Conservation (phyloP, 805 yeast species). For the Zygoascus tannicola region DNA sequence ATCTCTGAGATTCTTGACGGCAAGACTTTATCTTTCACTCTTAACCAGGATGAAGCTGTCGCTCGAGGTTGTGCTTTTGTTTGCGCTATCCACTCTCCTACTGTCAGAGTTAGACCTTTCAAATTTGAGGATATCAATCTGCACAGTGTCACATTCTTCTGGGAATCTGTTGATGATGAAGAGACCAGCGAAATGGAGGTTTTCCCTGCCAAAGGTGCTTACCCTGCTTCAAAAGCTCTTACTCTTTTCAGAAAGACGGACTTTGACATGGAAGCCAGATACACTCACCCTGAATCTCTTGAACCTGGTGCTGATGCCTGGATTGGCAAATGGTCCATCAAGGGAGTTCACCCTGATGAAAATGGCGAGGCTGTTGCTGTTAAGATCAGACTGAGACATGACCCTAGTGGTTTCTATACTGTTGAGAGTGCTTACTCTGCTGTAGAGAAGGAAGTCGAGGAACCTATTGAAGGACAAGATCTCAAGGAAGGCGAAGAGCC, state of each 20-base stretch:
- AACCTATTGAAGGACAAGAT: slow-evolving; percentile 43
- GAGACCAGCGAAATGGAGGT: slow-evolving; percentile 86
- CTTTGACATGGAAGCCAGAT: slow-evolving; percentile 76
- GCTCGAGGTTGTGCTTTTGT: slow-evolving; percentile 99
- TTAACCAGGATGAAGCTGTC: slow-evolving; percentile 98
- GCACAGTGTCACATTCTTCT: slow-evolving; percentile 84
- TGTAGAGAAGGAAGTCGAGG: slow-evolving; percentile 83
- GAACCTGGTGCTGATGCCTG: slow-evolving; percentile 58
- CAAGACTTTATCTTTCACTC: slow-evolving; percentile 71
- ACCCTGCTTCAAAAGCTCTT: slow-evolving; percentile 93
- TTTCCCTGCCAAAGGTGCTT: slow-evolving; percentile 85
- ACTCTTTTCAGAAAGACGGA: slow-evolving; percentile 88
- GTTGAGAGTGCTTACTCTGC: slow-evolving; percentile 92
- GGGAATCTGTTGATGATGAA: slow-evolving; percentile 93
- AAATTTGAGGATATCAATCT: slow-evolving; percentile 93
- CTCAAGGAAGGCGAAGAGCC: slow-evolving; percentile 48
- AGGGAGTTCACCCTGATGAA: slow-evolving; percentile 73
- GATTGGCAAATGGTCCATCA: slow-evolving; percentile 77
- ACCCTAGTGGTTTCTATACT: slow-evolving; percentile 90
- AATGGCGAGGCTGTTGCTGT: slow-evolving; percentile 69
- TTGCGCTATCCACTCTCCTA: slow-evolving; percentile 98
- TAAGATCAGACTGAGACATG: slow-evolving; percentile 92
- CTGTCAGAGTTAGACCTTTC: slow-evolving; percentile 97
- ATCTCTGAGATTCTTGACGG: slow-evolving; percentile 74
- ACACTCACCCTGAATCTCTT: slow-evolving; percentile 63